Evolutionary conservation across 2,329 filamentous ascomycete species (phyloP), one percentile per base, ranked within the genome.

Genomic region (Penicillium glabrum): DNA sequence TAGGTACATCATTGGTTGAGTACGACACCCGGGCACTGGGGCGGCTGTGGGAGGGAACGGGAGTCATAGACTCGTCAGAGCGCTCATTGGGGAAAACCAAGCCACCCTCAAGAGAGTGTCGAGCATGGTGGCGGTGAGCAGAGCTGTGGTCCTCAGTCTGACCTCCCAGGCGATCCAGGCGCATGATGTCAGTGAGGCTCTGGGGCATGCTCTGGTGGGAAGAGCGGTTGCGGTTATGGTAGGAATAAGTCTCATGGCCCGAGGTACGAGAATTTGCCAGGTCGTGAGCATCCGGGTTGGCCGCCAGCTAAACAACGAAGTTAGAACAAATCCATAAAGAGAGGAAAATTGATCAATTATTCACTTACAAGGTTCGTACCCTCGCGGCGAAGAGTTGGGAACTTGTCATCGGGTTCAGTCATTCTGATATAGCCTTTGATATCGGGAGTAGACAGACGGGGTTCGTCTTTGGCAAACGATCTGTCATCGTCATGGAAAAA

Each of bases 1-100:
- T 96, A 5, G 92, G 90, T 21, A 97, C 82, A 69, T 98, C 93
- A 73, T 89, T 95, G 53, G 91, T 87, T 10, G 95, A 97, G 78
- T 90, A 97, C 0, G 93, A 97, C 45, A 89, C 88, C 56, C 96
- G 57, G 10, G 75, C 72, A 5, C 65, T 67, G 19, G 77, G 77
- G 23, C 77, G 75, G 63, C 62, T 83, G 26, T 69, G 63, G n/a
- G 65, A 24, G 10, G 29, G 48, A 44, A 64, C 62, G 16, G 71
- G 55, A 24, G 66, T 61, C 16, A 63, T 55, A 3, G 58, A 59
- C 24, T 73, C 71, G 29, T 67, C 62, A 14, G 55, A 59, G 9
- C 61, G 62, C 16, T 73, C 71, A 51, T 71, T 68, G 29, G 69
- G 67, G 48, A 69, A 72, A 23, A 67, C 62, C 29, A 76, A 50